These are phyloP conservation scores for Anisodus tanguticus DNA, from an alignment of 257 asterid species.

Conservation along the genomic window DNA sequence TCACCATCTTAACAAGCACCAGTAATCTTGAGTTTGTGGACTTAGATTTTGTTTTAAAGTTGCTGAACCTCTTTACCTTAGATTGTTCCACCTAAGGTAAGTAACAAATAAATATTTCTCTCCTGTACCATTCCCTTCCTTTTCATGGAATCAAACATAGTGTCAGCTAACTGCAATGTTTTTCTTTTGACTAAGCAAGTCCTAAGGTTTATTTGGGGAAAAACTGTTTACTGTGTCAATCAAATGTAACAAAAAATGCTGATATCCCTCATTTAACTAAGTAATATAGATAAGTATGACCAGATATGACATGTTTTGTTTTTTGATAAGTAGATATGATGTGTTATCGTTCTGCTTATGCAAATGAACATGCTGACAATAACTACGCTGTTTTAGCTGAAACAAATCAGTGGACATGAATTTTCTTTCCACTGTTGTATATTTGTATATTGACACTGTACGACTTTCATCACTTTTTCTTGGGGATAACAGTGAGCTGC, in stretches of 20 bases:
- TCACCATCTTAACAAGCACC: background rate
- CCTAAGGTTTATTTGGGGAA: constrained; percentile 13
- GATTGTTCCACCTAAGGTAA: background rate
- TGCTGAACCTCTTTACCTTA: background rate
- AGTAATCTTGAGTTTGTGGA: constrained; percentile 17
- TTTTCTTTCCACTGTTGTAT: constrained; percentile 13
- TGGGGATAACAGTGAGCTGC: background rate
- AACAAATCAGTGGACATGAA: background rate
- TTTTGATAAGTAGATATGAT: background rate
- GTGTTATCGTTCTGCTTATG: background rate
- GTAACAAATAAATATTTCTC: background rate
- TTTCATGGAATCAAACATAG: background rate
- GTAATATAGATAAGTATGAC: background rate
- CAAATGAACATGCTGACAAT: constrained; percentile 19
- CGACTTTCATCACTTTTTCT: background rate
- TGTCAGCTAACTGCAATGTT: background rate
- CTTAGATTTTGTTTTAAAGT: background rate
- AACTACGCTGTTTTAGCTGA: background rate
- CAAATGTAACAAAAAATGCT: background rate
- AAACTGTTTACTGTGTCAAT: background rate
- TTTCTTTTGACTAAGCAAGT: constrained; percentile 4
- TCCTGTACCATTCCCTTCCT: background rate
- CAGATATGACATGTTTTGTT: background rate
- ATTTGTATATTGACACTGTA: background rate
- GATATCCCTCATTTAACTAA: background rate